Base-by-base conservation (phyloP, 2,329 filamentous ascomycete genomes). In the Arthrobotrys sinensis region DNA sequence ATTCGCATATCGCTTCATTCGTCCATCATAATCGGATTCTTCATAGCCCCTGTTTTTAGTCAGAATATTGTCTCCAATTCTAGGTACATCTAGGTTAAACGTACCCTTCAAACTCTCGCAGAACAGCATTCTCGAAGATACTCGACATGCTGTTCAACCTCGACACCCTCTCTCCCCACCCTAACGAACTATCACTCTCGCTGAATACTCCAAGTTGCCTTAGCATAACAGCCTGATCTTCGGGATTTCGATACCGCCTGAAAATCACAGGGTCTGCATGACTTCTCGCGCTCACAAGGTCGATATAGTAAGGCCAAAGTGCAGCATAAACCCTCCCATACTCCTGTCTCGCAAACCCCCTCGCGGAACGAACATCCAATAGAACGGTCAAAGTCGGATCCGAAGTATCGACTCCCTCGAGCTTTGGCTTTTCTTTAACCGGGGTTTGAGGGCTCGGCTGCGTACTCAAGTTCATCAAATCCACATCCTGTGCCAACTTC, bases 271-370 rank as follows among this genome's bases (percentile, higher is more conserved):
- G 93, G 80, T 97, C 92, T 12, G 92, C 89, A 85, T 92, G 93
- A 80, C 87, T 93, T 85, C 87, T 90, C 1, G 91, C 90, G 79
- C 87, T 88, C 40, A 89, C 90, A 48, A 98, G 88, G 83, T 99
- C 93, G 80, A 90, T 89, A 85, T 98, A 99, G 81, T 96, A 95
- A 0, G 94, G 94, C 10, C 91, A 92, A 81, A 99, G 85, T 3
- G 93, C 92, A n/a, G 91, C 91, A 84, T 98, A 96, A 12, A 98
- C 88, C 83, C 92, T 96, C 14, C 92, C 95, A 83, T 94, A 99
- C 84, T 98, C 94, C 81, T 96, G 90, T 79, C 94, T 89, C 52
- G 96, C 96, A 81, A 91, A 89, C 3, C 95, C 96, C 48, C 96
- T 88, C 63, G 96, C 89, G 57, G 95, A 98, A 82, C 88, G 90